Conservation (phyloP, 225 moss, liverwort and hornwort genomes). For the Pleurozium schreberi region DNA sequence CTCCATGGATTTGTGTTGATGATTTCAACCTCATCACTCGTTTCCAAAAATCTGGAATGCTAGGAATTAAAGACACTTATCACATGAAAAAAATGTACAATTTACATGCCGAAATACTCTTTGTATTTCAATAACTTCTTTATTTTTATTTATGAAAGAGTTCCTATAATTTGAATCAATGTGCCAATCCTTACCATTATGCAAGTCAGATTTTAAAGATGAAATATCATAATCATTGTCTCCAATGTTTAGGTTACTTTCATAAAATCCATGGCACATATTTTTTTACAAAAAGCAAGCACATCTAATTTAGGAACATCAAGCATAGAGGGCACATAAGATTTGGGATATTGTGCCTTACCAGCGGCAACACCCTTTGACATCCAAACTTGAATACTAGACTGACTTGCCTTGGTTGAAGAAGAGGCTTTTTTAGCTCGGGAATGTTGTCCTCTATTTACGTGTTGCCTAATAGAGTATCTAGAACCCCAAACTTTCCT, state of each 20-base stretch:
- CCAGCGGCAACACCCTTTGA: no score
- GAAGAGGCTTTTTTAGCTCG: not conserved
- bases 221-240: not conserved
- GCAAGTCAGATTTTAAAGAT: not conserved
- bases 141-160: not conserved
- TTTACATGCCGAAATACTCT: not conserved
- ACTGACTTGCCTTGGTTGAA: not conserved
- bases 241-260: not conserved
- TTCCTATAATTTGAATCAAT: not conserved
- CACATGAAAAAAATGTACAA: not conserved
- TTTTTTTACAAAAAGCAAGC: not conserved
- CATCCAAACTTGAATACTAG: no score
- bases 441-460: no score
- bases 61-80: not conserved
- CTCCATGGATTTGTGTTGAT: not conserved
- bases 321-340: no score
- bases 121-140: not conserved
- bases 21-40: not conserved
- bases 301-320: not conserved
- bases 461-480: no score
- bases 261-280: not conserved
- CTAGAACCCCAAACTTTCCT: no score
- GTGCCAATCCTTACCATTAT: not conserved
- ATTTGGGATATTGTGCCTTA: no score
- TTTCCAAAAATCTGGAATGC: not conserved